phyloP scores from a whole-genome alignment of 2,329 filamentous ascomycete species.

The Hymenoscyphus infarciens region DNA sequence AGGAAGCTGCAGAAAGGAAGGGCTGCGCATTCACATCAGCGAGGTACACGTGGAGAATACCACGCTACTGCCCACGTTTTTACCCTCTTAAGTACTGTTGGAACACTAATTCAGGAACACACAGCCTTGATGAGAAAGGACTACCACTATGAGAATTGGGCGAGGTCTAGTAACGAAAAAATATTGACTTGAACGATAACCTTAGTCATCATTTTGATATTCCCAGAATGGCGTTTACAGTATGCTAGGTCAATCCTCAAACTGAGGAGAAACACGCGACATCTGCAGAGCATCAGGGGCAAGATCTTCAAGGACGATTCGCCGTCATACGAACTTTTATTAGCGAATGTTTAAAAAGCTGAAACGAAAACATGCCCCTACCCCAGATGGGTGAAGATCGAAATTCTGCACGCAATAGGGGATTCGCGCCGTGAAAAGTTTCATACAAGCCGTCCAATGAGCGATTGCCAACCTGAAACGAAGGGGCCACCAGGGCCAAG shows the following conservation, averaged over 20 bases:
- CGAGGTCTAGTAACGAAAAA: background rate
- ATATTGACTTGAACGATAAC: background rate
- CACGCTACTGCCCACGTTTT: background rate
- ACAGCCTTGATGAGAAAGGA: slow-evolving; percentile 1
- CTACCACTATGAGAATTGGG: background rate
- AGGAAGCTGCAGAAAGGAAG: slow-evolving; percentile 7
- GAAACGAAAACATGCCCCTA: background rate
- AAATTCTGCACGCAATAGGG: slow-evolving; percentile 3
- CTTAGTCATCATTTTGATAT: background rate
- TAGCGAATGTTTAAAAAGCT: background rate
- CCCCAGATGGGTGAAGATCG: slow-evolving; percentile 1
- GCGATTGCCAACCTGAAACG: background rate
- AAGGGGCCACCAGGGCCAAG: background rate
- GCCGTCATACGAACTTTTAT: slow-evolving; percentile 2
- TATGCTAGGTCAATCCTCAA: background rate
- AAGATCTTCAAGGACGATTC: slow-evolving; percentile 3
- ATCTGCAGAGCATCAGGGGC: slow-evolving; percentile 4
- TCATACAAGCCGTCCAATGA: background rate
- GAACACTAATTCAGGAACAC: background rate
- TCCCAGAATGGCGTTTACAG: background rate
- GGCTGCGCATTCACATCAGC: slow-evolving; percentile 2
- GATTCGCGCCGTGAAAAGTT: slow-evolving; percentile 1
- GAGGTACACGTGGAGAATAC: background rate
- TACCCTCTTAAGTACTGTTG: background rate
- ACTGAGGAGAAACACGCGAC: slow-evolving; percentile 4